A percentile compares a stretch with the other conserved stretches of the same genome.
phyloP scores from a whole-genome alignment of 2,329 filamentous ascomycete genomes.

The Beauveria brongniartii region DNA sequence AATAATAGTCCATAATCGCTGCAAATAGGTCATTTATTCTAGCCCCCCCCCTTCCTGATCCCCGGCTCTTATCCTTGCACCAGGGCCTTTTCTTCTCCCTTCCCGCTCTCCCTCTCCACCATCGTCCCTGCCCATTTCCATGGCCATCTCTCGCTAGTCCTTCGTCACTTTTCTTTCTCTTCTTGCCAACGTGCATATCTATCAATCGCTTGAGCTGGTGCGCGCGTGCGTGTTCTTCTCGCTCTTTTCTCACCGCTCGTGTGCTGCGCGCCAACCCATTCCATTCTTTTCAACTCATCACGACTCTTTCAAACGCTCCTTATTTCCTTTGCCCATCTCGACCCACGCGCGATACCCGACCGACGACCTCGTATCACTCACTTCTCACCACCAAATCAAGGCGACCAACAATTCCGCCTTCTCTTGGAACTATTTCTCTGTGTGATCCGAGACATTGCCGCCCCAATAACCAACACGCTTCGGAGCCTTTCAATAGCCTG shows the following conservation, averaged over 20 bases:
- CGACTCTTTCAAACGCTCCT: conserved; percentile 2
- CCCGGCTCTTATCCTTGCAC: background rate
- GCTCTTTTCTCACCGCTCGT: conserved; percentile 2
- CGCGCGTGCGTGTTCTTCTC: conserved; percentile 11
- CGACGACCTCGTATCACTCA: background rate
- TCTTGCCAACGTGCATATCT: background rate
- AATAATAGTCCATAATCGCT: background rate
- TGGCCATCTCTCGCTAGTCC: background rate
- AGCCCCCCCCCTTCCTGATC: background rate
- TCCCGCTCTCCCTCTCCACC: background rate
- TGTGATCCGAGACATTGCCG: conserved; percentile 9
- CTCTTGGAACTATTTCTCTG: background rate
- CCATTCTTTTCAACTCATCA: conserved; percentile 1
- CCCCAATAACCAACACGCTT: conserved; percentile 3
- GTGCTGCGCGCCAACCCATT: conserved; percentile 12
- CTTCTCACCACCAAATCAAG: background rate
- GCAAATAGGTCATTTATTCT: background rate
- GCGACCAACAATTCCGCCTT: background rate
- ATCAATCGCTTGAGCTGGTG: conserved; percentile 4
- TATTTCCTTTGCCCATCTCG: background rate
- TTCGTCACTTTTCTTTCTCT: background rate
- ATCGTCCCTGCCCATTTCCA: conserved; percentile 5
- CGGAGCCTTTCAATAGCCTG: background rate
- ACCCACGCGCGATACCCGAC: background rate
- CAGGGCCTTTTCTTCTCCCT: background rate